Evolutionary conservation across 1,284 basidiomycete genomes (phyloP), one percentile per base, ranked within the genome.

Genomic region (Inonotus hispidus): DNA sequence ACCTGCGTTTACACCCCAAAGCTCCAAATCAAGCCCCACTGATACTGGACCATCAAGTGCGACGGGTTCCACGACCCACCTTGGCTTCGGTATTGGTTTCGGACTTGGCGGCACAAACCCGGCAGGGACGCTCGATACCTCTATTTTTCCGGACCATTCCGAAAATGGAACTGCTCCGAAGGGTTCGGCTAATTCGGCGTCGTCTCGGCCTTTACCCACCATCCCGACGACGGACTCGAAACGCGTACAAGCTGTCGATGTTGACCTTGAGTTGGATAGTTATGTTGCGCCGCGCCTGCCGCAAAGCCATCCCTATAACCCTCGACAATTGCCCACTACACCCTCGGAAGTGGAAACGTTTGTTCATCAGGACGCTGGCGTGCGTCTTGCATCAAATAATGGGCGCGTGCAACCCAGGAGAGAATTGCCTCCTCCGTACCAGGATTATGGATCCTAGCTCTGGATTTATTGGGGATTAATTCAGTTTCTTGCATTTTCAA

Each of bases 401-500:
- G 25, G 37, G 6, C 55, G 19, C 4, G 37, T 23, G 6, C 35
- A 43, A 50, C 50, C 38, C 47, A 58, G 52, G 53, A 46, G 39
- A 25, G 61, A 62, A 37, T 46, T 62, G 14, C 61, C 61, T 21
- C 61, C 61, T 50, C 61, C 56, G n/a, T 62, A 62, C 45, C 25
- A 39, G 4, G 54, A 61, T 43, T 61, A 56, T 35, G 45, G 59
- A 39, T 13, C 29, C 25, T 61, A 41, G 29, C 11, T 43, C 23
- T 39, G 41, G 29, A 45, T 43, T 43, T 25, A 43, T 47, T 14
- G 41, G 25, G 21, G 8, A 55, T 25, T 39, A 4, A 55, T 41
- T 39, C 13, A 25, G 35, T 46, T 49, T 25, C 16, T 25, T 49
- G 23, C 47, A 49, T 25, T 49, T 32, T 32, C 32, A 3, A 32